phyloP scores from a whole-genome alignment of 208 protist genomes.

The Crithidia bombi region DNA sequence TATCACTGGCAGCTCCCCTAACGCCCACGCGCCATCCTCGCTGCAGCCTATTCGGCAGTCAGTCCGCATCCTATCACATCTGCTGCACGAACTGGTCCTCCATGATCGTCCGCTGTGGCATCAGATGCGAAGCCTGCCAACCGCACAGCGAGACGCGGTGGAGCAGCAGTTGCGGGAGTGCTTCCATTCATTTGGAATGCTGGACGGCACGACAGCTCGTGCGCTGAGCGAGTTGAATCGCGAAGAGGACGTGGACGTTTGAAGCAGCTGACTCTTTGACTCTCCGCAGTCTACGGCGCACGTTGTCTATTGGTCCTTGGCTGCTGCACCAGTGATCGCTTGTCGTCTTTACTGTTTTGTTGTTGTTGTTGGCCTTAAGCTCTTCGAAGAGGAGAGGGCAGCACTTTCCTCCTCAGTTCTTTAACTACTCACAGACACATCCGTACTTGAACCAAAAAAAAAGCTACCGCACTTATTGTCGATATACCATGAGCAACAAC shows the following conservation, averaged over 20 bases:
- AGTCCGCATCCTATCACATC: constrained; percentile 34
- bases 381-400: too few relatives aligned
- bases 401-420: too few relatives aligned
- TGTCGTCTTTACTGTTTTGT: too few relatives aligned
- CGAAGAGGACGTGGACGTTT: constrained; percentile 1
- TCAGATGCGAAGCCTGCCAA: constrained; percentile 41
- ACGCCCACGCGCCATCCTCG: constrained; percentile 8
- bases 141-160: constrained; percentile 45
- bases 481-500: too few relatives aligned
- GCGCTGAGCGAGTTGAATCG: constrained; percentile 26
- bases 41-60: constrained; percentile 28
- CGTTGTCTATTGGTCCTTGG: too few relatives aligned
- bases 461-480: too few relatives aligned
- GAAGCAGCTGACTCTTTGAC: not conserved
- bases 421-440: too few relatives aligned
- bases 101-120: constrained; percentile 60
- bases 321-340: too few relatives aligned
- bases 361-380: too few relatives aligned
- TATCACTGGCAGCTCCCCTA: not conserved
- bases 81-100: constrained; percentile 63
- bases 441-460: too few relatives aligned
- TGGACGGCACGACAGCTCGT: constrained; percentile 42
- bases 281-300: too few relatives aligned
- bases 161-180: constrained; percentile 45
- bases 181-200: constrained; percentile 43